Conservation (phyloP, 306 rosid genomes). For the Castanea crenata region DNA sequence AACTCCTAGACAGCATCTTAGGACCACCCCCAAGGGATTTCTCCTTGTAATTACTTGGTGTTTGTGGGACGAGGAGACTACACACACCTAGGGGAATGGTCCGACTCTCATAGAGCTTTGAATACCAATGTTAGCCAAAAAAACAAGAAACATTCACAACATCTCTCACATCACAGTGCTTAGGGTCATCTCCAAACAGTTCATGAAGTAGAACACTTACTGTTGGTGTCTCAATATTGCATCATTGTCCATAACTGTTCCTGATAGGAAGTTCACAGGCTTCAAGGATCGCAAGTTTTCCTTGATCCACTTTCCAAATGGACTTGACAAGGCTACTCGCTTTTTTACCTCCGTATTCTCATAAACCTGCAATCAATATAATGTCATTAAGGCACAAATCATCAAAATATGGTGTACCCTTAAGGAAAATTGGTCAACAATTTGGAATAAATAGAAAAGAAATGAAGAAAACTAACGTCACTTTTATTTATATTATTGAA, state of each 20-base stretch:
- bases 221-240: conserved; percentile 81
- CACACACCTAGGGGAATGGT: too few relatives aligned
- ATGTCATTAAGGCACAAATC: neutral
- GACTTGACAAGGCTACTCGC: conserved; percentile 80
- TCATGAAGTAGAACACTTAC: conserved; percentile 53
- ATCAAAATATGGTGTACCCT: neutral
- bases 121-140: too few relatives aligned
- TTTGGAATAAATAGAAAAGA: neutral
- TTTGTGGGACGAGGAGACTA: too few relatives aligned
- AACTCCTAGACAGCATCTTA: too few relatives aligned
- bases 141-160: neutral
- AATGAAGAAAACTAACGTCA: neutral
- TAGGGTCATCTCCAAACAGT: neutral
- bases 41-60: too few relatives aligned
- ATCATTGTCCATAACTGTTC: conserved; percentile 75
- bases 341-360: conserved; percentile 97
- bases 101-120: too few relatives aligned
- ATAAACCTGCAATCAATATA: conserved; percentile 64
- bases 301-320: conserved; percentile 89
- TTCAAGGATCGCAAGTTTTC: conserved; percentile 76
- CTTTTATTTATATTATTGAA: too few relatives aligned
- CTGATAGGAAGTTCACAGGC: conserved; percentile 73
- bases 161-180: conserved; percentile 9
- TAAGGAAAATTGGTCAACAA: neutral
- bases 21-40: too few relatives aligned